Conservation (phyloP, 176 grass and related monocot genomes). For the Pharus latifolius region DNA sequence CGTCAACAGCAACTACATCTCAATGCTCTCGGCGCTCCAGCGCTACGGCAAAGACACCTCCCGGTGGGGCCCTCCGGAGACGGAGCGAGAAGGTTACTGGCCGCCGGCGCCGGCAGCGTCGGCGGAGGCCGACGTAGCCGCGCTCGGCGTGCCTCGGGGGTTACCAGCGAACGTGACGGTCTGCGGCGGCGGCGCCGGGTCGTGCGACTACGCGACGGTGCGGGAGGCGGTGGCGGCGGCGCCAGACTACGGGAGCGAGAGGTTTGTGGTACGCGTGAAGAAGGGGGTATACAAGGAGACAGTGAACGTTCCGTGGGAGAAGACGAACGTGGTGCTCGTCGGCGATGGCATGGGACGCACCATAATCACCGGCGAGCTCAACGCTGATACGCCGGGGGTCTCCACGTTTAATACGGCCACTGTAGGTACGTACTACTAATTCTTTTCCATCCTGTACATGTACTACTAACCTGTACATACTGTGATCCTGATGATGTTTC, state of each 20-base stretch:
- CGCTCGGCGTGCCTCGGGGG: slow-evolving; percentile 30
- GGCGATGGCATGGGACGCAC: slow-evolving; percentile 83
- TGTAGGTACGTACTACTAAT: slow-evolving; percentile 52
- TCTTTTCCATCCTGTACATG: too few relatives aligned
- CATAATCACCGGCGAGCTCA: slow-evolving; percentile 75
- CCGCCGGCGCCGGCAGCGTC: neutral
- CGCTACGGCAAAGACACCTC: slow-evolving; percentile 60
- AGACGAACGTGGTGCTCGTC: slow-evolving; percentile 63
- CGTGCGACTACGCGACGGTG: slow-evolving; percentile 31
- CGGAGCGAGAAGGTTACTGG: slow-evolving; percentile 91
- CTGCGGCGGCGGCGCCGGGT: slow-evolving; percentile 22
- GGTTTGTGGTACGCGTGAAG: slow-evolving; percentile 71
- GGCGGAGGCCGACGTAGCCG: neutral
- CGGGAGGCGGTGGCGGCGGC: slow-evolving; percentile 54
- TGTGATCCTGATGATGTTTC: too few relatives aligned
- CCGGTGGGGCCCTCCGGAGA: slow-evolving; percentile 64
- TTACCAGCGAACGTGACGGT: slow-evolving; percentile 32
- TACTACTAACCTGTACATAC: neutral
- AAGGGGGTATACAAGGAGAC: slow-evolving; percentile 75
- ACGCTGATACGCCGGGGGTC: slow-evolving; percentile 53
- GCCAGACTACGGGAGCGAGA: slow-evolving; percentile 20
- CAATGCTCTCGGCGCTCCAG: slow-evolving; percentile 66
- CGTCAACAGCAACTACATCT: slow-evolving; percentile 58
- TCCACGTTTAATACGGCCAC: slow-evolving; percentile 87
- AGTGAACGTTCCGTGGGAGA: slow-evolving; percentile 63